Percentiles rank a stretch among this genome's conserved stretches.
Evolutionary conservation across 495 filamentous ascomycete species (phyloP).

Genomic region (Daldinia caldariorum): DNA sequence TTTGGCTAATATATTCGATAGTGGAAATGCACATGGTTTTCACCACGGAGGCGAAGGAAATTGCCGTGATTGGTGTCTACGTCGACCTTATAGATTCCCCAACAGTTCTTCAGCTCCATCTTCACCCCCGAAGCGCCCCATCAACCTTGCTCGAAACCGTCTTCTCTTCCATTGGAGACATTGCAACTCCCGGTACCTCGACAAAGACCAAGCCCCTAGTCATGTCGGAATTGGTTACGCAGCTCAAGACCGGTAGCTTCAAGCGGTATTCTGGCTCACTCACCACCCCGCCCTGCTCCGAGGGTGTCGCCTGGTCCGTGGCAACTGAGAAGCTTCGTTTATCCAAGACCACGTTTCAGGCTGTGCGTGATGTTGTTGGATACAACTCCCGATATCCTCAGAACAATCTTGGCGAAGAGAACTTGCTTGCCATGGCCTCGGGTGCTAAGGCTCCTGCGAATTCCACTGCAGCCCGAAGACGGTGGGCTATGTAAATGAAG

Average conservation of each 20-base stretch:
- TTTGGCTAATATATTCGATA: slow-evolving; percentile 41
- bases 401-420: slow-evolving; percentile 63
- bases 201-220: slow-evolving; percentile 65
- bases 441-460: not conserved
- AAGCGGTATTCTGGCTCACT: slow-evolving; percentile 69
- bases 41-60: slow-evolving; percentile 52
- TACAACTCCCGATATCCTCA: slow-evolving; percentile 73
- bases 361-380: slow-evolving; percentile 66
- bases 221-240: slow-evolving; percentile 63
- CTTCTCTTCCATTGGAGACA: slow-evolving; percentile 60
- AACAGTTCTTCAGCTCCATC: slow-evolving; percentile 20
- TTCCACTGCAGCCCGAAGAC: slow-evolving; percentile 13
- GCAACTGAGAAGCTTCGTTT: slow-evolving; percentile 62
- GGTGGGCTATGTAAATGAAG: not conserved
- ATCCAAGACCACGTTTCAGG: slow-evolving; percentile 63
- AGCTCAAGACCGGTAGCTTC: slow-evolving; percentile 60
- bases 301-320: slow-evolving; percentile 68
- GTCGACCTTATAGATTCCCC: slow-evolving; percentile 62
- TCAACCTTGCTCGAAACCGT: slow-evolving; percentile 64
- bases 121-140: slow-evolving; percentile 39
- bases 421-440: slow-evolving; percentile 58
- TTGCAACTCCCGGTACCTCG: slow-evolving; percentile 63
- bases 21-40: slow-evolving; percentile 77
- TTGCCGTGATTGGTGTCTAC: slow-evolving; percentile 69
- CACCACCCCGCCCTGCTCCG: slow-evolving; percentile 74